Evolutionary conservation across 1,284 basidiomycete species (phyloP), one percentile per base, ranked within the genome.

Genomic region (Ceratobasidium papillatum): DNA sequence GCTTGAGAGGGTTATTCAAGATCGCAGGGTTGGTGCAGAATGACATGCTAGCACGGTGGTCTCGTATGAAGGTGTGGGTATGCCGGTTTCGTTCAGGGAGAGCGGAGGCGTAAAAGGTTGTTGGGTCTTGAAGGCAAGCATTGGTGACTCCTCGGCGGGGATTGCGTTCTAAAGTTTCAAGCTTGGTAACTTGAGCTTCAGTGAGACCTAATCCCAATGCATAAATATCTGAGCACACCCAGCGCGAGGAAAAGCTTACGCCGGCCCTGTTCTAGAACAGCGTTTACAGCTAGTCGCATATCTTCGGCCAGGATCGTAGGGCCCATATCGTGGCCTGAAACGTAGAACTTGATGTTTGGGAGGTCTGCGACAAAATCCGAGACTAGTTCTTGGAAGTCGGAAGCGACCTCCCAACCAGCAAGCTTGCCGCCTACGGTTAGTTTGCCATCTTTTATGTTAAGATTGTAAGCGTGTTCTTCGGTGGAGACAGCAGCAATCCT

Each of bases 11-110:
- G 32, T 76, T 54, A 36, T 63, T 56, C 59, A 77, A 74, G 56
- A 78, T 69, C 36, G 74, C 81, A 1, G 85, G 84, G 75, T 84
- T 84, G 76, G 82, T 79, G 79, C 86, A 87, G 77, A 85, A 82
- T 77, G 85, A 82, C 83, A 86, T 85, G 0, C 84, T 84, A 17
- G 81, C 79, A 9, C 82, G 75, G 73, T 85, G 86, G 76, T 86
- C 81, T 65, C 80, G 74, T 61, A 86, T 82, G 79, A 83, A 86
- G 17, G 81, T 68, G 27, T 75, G 76, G 78, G 75, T 59, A 74
- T 63, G 64, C 25, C 51, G 38, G 30, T 59, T 74, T 51, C 47
- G 52, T 25, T 68, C 58, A 56, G 74, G 61, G 41, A 74, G 63
- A 32, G n/a, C 59, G 32, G 56, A 63, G 34, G 74, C 51, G 22